Evolutionary conservation across 2,329 filamentous ascomycete genomes (phyloP), one percentile per base, ranked within the genome.

Genomic region (Trichothecium sympodiale): DNA sequence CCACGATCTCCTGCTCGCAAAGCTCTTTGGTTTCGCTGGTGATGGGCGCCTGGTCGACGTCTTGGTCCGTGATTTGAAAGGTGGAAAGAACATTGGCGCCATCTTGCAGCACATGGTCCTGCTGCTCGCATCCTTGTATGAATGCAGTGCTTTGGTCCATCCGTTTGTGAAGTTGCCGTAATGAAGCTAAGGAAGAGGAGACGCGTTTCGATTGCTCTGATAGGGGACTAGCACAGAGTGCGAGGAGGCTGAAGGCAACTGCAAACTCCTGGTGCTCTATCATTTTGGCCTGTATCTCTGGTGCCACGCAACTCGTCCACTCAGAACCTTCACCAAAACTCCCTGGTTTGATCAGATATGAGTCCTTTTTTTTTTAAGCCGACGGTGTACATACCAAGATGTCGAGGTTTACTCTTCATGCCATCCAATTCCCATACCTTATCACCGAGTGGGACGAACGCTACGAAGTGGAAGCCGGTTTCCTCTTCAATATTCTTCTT

Each of bases 401-500:
- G 52, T 26, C 43, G 69, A 3, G 86, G 89, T 43, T 78, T 74
- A 29, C 64, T 64, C 53, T 88, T 77, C 16, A 95, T 64, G 4
- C 89, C 89, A 55, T 96, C 89, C 5, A 96, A 74, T 53, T 88
- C 84, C 86, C 86, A 95, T 12, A 94, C 72, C 38, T 74, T 65
- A 3, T 74, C 78, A n/a, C 71, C 67, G 12, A 77, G 71, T 3
- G 85, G 84, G 20, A 95, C 77, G 51, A 89, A 94, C 6, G 87
- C 88, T 43, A 94, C 81, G 55, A 91, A 96, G 52, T 96, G 89
- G 51, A 81, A 91, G 0, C 74, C 78, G 1, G 67, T 59, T 6
- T 70, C 33, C 33, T 34, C 29, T 28, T 20, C 29, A 8, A 29
- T 23, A 13, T 35, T 12, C 33, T 26, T 33, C 29, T 64, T 64